These are phyloP conservation scores for Xanthoceras sorbifolium DNA, from an alignment of 345 rosid species.

Conservation along the genomic window DNA sequence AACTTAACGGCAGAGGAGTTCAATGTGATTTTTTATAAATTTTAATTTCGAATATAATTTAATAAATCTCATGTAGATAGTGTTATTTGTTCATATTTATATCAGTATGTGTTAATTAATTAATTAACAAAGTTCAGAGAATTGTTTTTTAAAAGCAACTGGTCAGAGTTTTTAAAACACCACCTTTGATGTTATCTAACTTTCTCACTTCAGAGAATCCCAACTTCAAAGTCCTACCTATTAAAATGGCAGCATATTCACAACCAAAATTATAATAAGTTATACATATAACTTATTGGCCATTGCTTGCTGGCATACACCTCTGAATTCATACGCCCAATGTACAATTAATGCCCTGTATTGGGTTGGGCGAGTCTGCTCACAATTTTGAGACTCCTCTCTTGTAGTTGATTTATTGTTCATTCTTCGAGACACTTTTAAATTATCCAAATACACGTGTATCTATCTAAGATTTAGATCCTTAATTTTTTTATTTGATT, in stretches of 20 bases:
- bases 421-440: not conserved
- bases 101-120: too few relatives aligned
- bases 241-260: not conserved
- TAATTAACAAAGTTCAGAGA: too few relatives aligned
- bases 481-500: too few relatives aligned
- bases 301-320: not conserved
- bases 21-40: too few relatives aligned
- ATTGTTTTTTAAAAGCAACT: too few relatives aligned
- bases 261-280: not conserved
- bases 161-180: not conserved
- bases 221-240: not conserved
- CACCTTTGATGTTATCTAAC: not conserved
- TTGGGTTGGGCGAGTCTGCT: slow-evolving; percentile 15
- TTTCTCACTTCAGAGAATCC: not conserved
- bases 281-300: not conserved
- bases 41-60: too few relatives aligned
- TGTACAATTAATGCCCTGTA: slow-evolving; percentile 37
- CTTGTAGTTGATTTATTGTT: slow-evolving; percentile 8
- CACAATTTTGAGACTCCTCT: not conserved
- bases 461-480: not conserved
- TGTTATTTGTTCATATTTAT: too few relatives aligned
- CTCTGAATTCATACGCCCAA: slow-evolving; percentile 18
- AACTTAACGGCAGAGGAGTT: too few relatives aligned
- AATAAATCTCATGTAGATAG: too few relatives aligned
- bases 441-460: not conserved